Conservation (phyloP, 179 eudicot species). For the Gypsophila paniculata region DNA sequence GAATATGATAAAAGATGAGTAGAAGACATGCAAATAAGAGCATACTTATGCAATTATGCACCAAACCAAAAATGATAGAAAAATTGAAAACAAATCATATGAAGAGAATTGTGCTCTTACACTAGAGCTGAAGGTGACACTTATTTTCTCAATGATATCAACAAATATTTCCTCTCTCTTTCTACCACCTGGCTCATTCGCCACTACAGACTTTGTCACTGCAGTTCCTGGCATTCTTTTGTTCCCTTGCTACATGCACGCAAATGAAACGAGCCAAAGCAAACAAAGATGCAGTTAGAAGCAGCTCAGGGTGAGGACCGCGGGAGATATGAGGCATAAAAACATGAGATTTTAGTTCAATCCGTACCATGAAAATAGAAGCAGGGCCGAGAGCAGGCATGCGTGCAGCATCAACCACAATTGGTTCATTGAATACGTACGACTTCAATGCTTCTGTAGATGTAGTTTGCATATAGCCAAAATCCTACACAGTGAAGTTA, state of each 20-base stretch:
- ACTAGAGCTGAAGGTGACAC: constrained; percentile 92
- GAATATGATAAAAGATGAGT: not conserved
- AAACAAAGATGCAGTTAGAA: constrained; percentile 12
- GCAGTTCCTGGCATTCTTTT: constrained; percentile 99
- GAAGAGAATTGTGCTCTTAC: constrained; percentile 41
- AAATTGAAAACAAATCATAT: not conserved
- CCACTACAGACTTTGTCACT: constrained; percentile 89
- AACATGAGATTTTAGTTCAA: constrained; percentile 2
- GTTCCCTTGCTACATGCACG: constrained; percentile 70
- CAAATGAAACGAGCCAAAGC: constrained; percentile 23
- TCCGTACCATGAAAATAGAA: constrained; percentile 75
- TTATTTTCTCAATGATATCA: constrained; percentile 95
- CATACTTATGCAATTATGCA: not conserved
- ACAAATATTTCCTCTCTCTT: constrained; percentile 98
- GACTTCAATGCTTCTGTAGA: constrained; percentile 94
- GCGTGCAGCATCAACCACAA: constrained; percentile 84
- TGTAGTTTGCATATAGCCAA: constrained; percentile 94
- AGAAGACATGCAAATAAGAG: constrained; percentile 2
- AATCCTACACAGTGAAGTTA: constrained; percentile 48
- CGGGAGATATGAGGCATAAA: not conserved
- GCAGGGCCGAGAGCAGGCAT: constrained; percentile 85
- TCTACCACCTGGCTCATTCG: constrained; percentile 92
- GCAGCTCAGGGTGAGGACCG: not conserved
- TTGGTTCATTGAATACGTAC: constrained; percentile 85
- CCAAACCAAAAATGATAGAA: not conserved